Conservation (phyloP, 306 rosid genomes). For the Rubus idaeus region DNA sequence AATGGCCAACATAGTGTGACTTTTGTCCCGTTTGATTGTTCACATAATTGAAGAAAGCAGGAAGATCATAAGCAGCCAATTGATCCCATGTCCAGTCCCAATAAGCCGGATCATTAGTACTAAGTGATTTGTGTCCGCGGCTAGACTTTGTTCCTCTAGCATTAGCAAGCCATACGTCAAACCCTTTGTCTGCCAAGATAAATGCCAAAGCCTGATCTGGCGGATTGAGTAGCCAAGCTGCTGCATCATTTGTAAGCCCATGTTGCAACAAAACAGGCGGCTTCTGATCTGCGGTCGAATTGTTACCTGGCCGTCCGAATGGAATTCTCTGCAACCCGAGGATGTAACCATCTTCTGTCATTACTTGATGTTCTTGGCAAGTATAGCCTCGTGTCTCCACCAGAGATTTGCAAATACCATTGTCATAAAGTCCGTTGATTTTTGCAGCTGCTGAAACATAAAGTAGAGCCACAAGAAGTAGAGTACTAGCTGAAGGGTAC, state of each 20-base stretch:
- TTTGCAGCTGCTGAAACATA: conserved; percentile 2
- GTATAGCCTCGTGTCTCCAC: conserved; percentile 50
- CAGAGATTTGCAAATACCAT: conserved; percentile 42
- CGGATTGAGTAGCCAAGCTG: conserved; percentile 53
- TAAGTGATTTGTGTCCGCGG: conserved; percentile 33
- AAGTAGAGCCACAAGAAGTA: conserved; percentile 3
- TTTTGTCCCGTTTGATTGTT: conserved; percentile 47
- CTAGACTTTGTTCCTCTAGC: conserved; percentile 56
- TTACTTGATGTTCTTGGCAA: conserved; percentile 56
- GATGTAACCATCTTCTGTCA: conserved; percentile 53
- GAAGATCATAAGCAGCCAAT: conserved; percentile 58
- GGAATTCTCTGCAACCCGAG: conserved; percentile 54
- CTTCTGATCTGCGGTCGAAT: conserved; percentile 11
- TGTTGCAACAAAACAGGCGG: conserved; percentile 59
- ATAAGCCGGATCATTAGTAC: conserved; percentile 44
- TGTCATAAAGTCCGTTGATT: neutral
- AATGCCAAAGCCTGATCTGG: conserved; percentile 54
- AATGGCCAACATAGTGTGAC: conserved; percentile 62
- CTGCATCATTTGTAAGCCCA: conserved; percentile 31
- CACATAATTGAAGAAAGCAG: conserved; percentile 50
- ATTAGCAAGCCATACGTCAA: conserved; percentile 70
- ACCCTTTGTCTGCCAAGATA: conserved; percentile 62
- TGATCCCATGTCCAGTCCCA: conserved; percentile 85
- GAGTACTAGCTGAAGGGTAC: neutral
- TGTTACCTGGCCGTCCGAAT: conserved; percentile 18